These are phyloP conservation scores for Cercospora sojina DNA, from an alignment of 2,329 filamentous ascomycete genomes.

Conservation along the genomic window DNA sequence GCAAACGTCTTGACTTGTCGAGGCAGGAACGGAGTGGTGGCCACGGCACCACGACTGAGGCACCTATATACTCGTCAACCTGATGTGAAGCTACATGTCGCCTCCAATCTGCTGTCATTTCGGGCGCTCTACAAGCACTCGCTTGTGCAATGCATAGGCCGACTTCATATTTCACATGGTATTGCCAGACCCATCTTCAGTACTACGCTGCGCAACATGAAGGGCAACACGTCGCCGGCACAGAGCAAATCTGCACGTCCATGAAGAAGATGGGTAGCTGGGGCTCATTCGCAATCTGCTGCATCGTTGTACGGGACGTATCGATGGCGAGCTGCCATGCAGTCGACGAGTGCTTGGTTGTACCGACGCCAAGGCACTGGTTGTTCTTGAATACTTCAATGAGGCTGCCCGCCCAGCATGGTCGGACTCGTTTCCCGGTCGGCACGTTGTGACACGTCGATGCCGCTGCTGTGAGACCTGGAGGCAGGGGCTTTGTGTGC, in stretches of 20 bases:
- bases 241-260: not conserved
- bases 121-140: not conserved
- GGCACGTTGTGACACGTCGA: not conserved
- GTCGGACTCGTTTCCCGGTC: not conserved
- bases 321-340: not conserved
- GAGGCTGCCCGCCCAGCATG: not conserved
- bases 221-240: not conserved
- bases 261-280: not conserved
- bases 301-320: not conserved
- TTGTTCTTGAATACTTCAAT: not conserved
- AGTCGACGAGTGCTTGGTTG: not conserved
- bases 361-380: not conserved
- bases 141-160: not conserved
- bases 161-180: not conserved
- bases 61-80: not conserved
- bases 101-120: not conserved
- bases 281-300: not conserved
- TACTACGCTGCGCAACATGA: not conserved
- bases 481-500: not conserved
- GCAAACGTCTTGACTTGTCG: constrained; percentile 1
- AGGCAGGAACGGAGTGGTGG: not conserved
- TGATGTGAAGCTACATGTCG: not conserved
- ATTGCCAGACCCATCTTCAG: not conserved
- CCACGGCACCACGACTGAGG: not conserved
- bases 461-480: not conserved